These are phyloP conservation scores for Wickerhamomyces alni DNA, from an alignment of 805 yeast species.

Conservation along the genomic window DNA sequence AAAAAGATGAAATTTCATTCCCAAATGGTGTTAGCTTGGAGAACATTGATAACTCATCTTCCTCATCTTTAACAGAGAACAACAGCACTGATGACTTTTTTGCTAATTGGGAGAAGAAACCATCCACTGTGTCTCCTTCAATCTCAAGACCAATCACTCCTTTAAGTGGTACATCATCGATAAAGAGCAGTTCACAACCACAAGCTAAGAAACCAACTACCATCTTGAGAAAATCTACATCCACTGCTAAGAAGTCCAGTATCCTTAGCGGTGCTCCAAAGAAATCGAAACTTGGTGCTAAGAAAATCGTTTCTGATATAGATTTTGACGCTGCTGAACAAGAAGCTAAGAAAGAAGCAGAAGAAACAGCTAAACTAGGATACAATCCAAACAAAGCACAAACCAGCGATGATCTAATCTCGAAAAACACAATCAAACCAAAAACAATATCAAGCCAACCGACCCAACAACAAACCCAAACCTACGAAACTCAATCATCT, in stretches of 20 bases:
- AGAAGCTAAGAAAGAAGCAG: conserved; percentile 79
- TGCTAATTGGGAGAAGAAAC: conserved; percentile 78
- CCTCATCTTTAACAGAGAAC: conserved; percentile 27
- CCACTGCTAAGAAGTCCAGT: conserved; percentile 31
- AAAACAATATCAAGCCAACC: conserved; percentile 20
- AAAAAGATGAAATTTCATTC: conserved; percentile 57
- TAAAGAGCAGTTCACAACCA: background rate
- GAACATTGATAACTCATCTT: conserved; percentile 32
- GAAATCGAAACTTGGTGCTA: conserved; percentile 53
- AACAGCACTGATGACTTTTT: conserved; percentile 79
- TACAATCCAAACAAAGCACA: conserved; percentile 31
- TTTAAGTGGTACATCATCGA: conserved; percentile 9
- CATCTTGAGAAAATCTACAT: conserved; percentile 23
- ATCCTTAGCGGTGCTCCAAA: conserved; percentile 51
- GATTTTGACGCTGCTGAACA: conserved; percentile 66
- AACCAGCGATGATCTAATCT: conserved; percentile 6
- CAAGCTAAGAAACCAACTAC: conserved; percentile 22
- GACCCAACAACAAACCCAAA: conserved; percentile 2
- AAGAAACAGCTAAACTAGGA: conserved; percentile 44
- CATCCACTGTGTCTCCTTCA: conserved; percentile 36
- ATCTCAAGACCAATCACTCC: conserved; percentile 27
- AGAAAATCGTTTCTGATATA: conserved; percentile 48
- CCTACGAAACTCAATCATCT: conserved; percentile 6
- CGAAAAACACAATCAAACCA: conserved; percentile 14
- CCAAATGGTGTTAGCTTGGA: conserved; percentile 74